These are phyloP conservation scores for Chlorella sp. DNA, from an alignment of 139 green algal genomes.

Conservation along the genomic window DNA sequence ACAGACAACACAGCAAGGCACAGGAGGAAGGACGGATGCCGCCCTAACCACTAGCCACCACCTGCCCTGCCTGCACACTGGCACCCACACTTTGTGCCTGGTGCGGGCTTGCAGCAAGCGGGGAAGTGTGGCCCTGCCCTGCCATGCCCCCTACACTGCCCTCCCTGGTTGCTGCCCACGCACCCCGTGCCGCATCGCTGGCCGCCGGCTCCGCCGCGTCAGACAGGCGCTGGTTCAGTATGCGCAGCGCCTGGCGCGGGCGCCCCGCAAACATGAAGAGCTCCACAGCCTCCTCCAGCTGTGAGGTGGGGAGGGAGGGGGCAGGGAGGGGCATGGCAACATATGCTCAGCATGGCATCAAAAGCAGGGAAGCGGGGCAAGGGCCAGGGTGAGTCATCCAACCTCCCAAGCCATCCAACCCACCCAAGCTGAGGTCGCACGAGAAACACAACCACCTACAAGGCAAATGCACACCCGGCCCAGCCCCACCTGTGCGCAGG, in stretches of 20 bases:
- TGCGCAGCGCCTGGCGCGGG: slow-evolving; percentile 65
- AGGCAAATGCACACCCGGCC: no score
- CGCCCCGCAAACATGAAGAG: slow-evolving; percentile 84
- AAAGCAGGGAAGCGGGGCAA: neutral
- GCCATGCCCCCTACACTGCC: neutral
- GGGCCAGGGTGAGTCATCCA: neutral
- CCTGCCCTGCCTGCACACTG: no score
- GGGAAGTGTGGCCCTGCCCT: no score
- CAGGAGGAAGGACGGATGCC: no score
- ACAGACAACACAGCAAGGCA: no score
- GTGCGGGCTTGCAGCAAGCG: no score
- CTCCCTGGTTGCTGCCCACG: neutral
- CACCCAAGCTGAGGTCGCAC: no score
- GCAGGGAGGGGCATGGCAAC: neutral
- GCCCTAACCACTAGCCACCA: no score
- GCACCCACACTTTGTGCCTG: no score
- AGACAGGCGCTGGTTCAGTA: slow-evolving; percentile 74
- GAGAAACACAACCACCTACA: no score
- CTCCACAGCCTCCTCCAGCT: slow-evolving; percentile 82
- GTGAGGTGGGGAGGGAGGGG: slow-evolving; percentile 13
- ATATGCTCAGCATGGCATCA: no score
- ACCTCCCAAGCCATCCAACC: no score
- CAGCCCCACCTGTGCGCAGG: slow-evolving; percentile 22
- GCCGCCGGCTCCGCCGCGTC: slow-evolving; percentile 49
- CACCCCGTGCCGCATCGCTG: slow-evolving; percentile 18